Evolutionary conservation across 2,329 filamentous ascomycete species (phyloP), one percentile per base, ranked within the genome.

Genomic region (Colletotrichum camelliae): DNA sequence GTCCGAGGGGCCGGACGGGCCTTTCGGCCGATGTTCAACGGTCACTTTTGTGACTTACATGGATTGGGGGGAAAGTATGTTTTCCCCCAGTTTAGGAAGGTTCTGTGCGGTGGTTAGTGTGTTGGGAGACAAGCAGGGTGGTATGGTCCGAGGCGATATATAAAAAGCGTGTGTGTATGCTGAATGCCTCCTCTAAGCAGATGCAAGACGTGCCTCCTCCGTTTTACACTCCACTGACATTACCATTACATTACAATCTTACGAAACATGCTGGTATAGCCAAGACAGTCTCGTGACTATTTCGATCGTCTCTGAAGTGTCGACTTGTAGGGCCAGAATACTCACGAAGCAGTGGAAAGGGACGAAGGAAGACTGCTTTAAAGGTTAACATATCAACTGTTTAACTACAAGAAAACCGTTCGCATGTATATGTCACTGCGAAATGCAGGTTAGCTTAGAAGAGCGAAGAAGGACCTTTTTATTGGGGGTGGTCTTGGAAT

Each of bases 341-440:
- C 39, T 12, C 5, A 48, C 39, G 7, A 3, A 2, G 18, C 18
- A 1, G 5, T 48, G 39, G 0, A 6, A 48, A 48, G 12, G 9
- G 0, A 48, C 39, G 39, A 12, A n/a, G 5, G 9, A 12, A 48
- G 39, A 2, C 1, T 48, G 39, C 39, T 6, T 0, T 48, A 1
- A 7, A 18, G 39, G 39, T 21, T 18, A 10, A 9, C 16, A 10
- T 43, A n/a, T 43, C 2, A 10, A 4, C 24, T 10, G 1, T 0
- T 43, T 18, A 3, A 24, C 3, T 10, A n/a, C 16, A 43, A 10
- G 8, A 43, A 1, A 7, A 3, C 7, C 0, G 5, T 0, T 5
- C 2, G 8, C 0, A 10, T n/a, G 39, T 1, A 3, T 10, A 3
- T 3, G 1, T n/a, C 18, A 10, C 4, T 43, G 18, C 3, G 24